These are phyloP conservation scores for Ophiocordyceps robertsii DNA, from an alignment of 2,329 filamentous ascomycete species.

Conservation along the genomic window DNA sequence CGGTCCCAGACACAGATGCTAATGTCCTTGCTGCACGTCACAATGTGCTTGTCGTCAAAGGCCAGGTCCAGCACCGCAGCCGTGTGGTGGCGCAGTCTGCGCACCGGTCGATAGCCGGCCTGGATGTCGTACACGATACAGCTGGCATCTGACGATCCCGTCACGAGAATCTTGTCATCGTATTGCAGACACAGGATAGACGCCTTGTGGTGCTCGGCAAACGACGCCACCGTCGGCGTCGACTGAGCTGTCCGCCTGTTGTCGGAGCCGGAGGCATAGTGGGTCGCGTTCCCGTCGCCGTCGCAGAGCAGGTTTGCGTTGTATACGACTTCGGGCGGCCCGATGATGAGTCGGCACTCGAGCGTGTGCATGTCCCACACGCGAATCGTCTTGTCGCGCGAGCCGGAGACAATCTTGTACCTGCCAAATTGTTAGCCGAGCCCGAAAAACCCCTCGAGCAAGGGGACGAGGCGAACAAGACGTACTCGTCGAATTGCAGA, in stretches of 20 bases:
- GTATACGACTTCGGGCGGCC: constrained; percentile 53
- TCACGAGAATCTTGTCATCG: constrained; percentile 84
- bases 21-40: constrained; percentile 93
- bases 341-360: constrained; percentile 75
- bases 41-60: constrained; percentile 83
- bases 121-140: constrained; percentile 86
- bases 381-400: constrained; percentile 86
- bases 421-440: constrained; percentile 31
- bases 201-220: constrained; percentile 63
- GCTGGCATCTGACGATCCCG: constrained; percentile 81
- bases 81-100: constrained; percentile 63
- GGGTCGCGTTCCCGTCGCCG: constrained; percentile 34
- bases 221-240: constrained; percentile 41
- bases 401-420: constrained; percentile 92
- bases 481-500: constrained; percentile 90
- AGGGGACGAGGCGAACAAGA: constrained; percentile 4
- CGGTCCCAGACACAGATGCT: constrained; percentile 94
- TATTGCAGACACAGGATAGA: constrained; percentile 94
- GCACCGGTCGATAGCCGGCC: constrained; percentile 65
- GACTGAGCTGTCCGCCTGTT: constrained; percentile 31
- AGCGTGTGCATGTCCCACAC: constrained; percentile 92
- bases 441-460: neutral
- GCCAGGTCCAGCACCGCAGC: constrained; percentile 89
- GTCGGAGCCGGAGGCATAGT: constrained; percentile 42
- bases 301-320: constrained; percentile 36